phyloP scores from a whole-genome alignment of 352 stramenopile species.

The Phytopythium aichiense region DNA sequence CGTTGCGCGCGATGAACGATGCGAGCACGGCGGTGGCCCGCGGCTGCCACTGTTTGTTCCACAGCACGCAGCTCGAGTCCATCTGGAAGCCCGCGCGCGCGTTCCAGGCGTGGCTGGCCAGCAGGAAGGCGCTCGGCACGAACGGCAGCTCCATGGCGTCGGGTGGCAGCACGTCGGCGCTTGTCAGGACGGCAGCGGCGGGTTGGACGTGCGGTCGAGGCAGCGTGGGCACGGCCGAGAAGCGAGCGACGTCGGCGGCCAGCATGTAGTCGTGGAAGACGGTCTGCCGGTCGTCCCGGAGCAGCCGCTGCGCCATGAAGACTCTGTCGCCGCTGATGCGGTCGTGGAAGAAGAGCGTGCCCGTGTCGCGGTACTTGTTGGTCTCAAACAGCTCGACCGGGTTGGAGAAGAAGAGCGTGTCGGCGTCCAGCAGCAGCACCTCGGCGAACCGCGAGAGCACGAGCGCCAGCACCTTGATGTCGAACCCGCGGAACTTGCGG shows the following conservation, averaged over 20 bases:
- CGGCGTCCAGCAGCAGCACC: constrained; percentile 73
- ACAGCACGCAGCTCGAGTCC: constrained; percentile 49
- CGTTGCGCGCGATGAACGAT: constrained; percentile 33
- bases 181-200: constrained; percentile 1
- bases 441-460: constrained; percentile 66
- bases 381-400: constrained; percentile 51
- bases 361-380: constrained; percentile 42
- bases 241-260: constrained; percentile 30
- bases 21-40: constrained; percentile 40
- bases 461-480: constrained; percentile 61
- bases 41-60: constrained; percentile 33
- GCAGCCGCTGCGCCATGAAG: neutral
- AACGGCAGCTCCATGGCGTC: constrained; percentile 9
- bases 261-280: constrained; percentile 35
- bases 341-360: constrained; percentile 71
- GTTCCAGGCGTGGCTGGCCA: constrained; percentile 29
- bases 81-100: constrained; percentile 42
- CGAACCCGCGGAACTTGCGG: constrained; percentile 45
- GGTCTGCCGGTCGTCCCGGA: constrained; percentile 4
- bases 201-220: neutral
- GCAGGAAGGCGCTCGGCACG: constrained; percentile 25
- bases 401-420: constrained; percentile 61
- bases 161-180: neutral
- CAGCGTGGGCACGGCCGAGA: neutral
- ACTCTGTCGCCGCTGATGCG: constrained; percentile 33